Evolutionary conservation across 331 rosid species (phyloP).

Genomic region (Rosa hybrid): DNA sequence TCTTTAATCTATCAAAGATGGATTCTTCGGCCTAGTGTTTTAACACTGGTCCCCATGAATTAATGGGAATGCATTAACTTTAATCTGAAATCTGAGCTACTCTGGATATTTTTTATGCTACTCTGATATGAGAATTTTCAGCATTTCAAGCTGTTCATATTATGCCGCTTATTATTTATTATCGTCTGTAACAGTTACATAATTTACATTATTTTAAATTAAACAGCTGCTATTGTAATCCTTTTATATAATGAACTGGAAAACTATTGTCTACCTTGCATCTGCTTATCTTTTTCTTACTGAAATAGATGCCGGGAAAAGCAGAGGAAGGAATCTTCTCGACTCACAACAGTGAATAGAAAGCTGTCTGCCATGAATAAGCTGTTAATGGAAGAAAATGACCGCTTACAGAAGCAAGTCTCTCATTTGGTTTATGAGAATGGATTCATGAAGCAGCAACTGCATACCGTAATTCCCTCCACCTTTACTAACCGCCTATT

Average conservation of each 20-base stretch:
- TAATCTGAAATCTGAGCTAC: background rate
- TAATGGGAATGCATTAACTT: background rate
- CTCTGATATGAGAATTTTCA: background rate
- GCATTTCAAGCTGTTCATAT: background rate
- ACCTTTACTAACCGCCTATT: background rate
- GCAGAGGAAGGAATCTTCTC: conserved; percentile 95
- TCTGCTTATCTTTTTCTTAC: conserved; percentile 4
- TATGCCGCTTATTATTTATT: background rate
- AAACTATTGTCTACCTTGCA: background rate
- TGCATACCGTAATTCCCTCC: conserved; percentile 59
- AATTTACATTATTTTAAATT: background rate
- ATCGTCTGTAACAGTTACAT: background rate
- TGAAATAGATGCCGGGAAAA: conserved; percentile 82
- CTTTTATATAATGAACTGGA: background rate
- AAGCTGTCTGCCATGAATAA: conserved; percentile 91
- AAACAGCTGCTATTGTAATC: background rate
- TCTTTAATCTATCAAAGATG: background rate
- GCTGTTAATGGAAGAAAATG: conserved; percentile 94
- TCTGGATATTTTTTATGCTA: background rate
- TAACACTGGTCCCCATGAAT: background rate
- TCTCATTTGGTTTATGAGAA: conserved; percentile 90
- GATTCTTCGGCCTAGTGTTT: background rate
- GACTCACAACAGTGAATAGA: conserved; percentile 84
- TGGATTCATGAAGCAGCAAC: conserved; percentile 79
- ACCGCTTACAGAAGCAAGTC: conserved; percentile 96